These are phyloP conservation scores for Endoconidiophora laricicola DNA, from an alignment of 2,329 filamentous ascomycete genomes.

Conservation along the genomic window DNA sequence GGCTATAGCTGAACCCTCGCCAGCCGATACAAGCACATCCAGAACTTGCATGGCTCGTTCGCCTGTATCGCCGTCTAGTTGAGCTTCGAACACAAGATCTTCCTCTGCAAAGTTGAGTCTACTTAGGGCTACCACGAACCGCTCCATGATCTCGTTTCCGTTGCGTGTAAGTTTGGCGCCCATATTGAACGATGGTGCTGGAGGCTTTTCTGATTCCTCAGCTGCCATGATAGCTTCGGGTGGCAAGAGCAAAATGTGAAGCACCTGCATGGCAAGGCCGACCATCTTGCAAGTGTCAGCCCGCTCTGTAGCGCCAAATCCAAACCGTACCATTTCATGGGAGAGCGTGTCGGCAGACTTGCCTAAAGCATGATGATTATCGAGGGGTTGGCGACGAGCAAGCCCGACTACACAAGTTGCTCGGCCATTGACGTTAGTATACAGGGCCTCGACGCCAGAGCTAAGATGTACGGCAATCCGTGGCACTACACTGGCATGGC, in stretches of 20 bases:
- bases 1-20: slow-evolving; percentile 35
- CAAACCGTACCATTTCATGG: slow-evolving; percentile 18
- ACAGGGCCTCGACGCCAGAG: slow-evolving; percentile 55
- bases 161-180: neutral
- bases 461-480: slow-evolving; percentile 51
- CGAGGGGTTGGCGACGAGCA: neutral
- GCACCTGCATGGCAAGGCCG: slow-evolving; percentile 16
- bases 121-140: slow-evolving; percentile 66
- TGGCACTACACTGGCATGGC: slow-evolving; percentile 53
- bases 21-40: slow-evolving; percentile 64
- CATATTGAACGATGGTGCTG: slow-evolving; percentile 11
- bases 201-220: slow-evolving; percentile 1
- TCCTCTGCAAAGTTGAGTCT: slow-evolving; percentile 73
- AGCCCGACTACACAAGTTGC: neutral
- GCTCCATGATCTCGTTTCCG: slow-evolving; percentile 51
- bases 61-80: slow-evolving; percentile 60
- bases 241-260: slow-evolving; percentile 1
- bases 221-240: too few relatives aligned
- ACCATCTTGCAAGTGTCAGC: neutral
- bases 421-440: slow-evolving; percentile 26
- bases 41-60: slow-evolving; percentile 70
- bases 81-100: slow-evolving; percentile 57
- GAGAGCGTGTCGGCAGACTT: neutral
- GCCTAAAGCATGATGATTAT: too few relatives aligned
- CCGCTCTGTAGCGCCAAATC: neutral